Conservation (phyloP, 2,329 filamentous ascomycete species). For the Stylonectria norvegica region DNA sequence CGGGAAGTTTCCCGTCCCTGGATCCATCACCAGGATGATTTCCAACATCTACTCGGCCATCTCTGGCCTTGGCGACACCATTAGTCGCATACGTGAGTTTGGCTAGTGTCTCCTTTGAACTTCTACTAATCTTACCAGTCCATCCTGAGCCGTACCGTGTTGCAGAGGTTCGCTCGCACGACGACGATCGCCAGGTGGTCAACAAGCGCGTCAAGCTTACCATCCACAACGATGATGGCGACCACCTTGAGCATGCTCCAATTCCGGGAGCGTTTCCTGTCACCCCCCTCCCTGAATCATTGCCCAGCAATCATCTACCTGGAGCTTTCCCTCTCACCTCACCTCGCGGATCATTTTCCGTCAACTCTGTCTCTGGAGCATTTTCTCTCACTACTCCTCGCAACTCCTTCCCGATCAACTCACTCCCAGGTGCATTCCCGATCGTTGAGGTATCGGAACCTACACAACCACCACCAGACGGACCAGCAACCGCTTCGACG, state of each 20-base stretch:
- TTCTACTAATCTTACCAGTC: conserved; percentile 16
- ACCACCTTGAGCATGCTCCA: not conserved
- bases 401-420: conserved; percentile 19
- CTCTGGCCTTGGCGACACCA: conserved; percentile 24
- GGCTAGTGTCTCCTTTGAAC: not conserved
- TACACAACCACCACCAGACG: too few species aligned
- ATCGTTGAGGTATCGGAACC: too few species aligned
- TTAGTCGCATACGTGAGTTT: conserved; percentile 24
- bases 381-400: conserved; percentile 17
- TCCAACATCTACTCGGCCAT: conserved; percentile 24
- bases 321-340: conserved; percentile 9
- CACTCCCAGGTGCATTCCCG: too few species aligned
- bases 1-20: conserved; percentile 13
- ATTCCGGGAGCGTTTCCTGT: conserved; percentile 23
- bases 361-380: not conserved
- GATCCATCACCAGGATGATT: conserved; percentile 30
- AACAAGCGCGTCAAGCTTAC: conserved; percentile 29
- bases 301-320: not conserved
- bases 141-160: conserved; percentile 23
- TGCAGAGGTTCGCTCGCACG: conserved; percentile 23
- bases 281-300: not conserved
- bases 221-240: conserved; percentile 9
- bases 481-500: too few species aligned
- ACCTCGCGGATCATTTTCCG: conserved; percentile 27
- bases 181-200: conserved; percentile 18